These are phyloP conservation scores for Clarireedia homoeocarpa DNA, from an alignment of 2,329 filamentous ascomycete genomes.

Conservation along the genomic window DNA sequence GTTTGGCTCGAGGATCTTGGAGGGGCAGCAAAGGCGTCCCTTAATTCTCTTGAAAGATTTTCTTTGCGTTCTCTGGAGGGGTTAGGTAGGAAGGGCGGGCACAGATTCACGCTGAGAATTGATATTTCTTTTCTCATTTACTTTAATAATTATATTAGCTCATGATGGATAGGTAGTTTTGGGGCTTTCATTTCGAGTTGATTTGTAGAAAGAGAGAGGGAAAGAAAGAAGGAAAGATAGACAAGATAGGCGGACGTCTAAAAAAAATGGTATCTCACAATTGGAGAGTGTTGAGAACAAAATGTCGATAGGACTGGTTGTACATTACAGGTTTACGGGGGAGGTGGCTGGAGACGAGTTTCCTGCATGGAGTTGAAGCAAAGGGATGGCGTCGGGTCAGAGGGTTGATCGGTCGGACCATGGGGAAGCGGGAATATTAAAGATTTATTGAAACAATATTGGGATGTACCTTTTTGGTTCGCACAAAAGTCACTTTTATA, in stretches of 20 bases:
- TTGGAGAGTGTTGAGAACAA: no score
- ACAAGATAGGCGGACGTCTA: not conserved
- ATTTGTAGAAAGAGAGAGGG: not conserved
- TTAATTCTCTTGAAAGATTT: not conserved
- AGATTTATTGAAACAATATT: no score
- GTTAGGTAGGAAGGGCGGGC: not conserved
- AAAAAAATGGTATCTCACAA: no score
- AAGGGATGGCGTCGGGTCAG: not conserved
- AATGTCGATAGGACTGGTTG: no score
- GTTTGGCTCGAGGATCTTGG: not conserved
- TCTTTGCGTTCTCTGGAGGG: not conserved
- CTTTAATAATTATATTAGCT: slow-evolving; percentile 9
- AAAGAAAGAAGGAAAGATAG: not conserved
- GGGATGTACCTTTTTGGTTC: no score
- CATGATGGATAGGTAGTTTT: slow-evolving; percentile 5
- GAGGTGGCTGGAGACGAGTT: no score
- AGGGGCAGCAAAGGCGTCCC: not conserved
- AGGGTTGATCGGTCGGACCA: not conserved
- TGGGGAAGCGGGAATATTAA: no score
- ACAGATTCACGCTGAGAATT: not conserved
- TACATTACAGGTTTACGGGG: no score
- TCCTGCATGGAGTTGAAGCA: no score
- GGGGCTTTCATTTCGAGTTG: not conserved
- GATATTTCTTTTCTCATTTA: not conserved
- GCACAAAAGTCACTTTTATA: no score